phyloP scores from a whole-genome alignment of 805 yeast genomes.

The Ogataea pignaliae region DNA sequence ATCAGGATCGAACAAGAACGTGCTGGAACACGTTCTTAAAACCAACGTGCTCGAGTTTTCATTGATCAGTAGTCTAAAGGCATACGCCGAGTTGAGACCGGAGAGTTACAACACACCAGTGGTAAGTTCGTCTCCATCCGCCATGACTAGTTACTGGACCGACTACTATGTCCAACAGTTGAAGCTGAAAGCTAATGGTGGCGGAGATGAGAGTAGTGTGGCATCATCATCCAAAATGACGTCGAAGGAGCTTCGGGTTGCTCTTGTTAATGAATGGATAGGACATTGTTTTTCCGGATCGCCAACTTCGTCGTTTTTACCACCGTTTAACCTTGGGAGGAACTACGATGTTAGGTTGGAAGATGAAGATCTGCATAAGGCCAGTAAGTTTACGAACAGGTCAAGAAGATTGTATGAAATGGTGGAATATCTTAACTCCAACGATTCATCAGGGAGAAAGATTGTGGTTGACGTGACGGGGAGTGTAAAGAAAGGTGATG shows the following conservation, averaged over 20 bases:
- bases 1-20: conserved; percentile 39
- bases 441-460: conserved; percentile 11
- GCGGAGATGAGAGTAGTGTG: no score
- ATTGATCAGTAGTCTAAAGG: conserved; percentile 27
- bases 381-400: conserved; percentile 3
- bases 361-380: neutral
- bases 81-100: conserved; percentile 10
- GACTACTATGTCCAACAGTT: conserved; percentile 1
- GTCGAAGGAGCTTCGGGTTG: conserved; percentile 23
- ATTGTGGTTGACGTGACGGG: no score
- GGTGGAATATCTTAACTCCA: conserved; percentile 19
- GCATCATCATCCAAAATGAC: neutral
- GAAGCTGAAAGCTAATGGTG: neutral
- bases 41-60: conserved; percentile 53
- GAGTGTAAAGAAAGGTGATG: conserved; percentile 47
- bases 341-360: neutral
- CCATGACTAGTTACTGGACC: conserved; percentile 31
- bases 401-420: conserved; percentile 26
- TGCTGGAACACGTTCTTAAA: conserved; percentile 47
- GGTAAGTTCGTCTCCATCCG: conserved; percentile 23
- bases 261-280: conserved; percentile 26
- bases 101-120: conserved; percentile 2
- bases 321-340: neutral
- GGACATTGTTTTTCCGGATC: conserved; percentile 2
- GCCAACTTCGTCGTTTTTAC: neutral